phyloP scores from a whole-genome alignment of 2,329 filamentous ascomycete species.

The Stagonosporopsis cucurbitacearum region DNA sequence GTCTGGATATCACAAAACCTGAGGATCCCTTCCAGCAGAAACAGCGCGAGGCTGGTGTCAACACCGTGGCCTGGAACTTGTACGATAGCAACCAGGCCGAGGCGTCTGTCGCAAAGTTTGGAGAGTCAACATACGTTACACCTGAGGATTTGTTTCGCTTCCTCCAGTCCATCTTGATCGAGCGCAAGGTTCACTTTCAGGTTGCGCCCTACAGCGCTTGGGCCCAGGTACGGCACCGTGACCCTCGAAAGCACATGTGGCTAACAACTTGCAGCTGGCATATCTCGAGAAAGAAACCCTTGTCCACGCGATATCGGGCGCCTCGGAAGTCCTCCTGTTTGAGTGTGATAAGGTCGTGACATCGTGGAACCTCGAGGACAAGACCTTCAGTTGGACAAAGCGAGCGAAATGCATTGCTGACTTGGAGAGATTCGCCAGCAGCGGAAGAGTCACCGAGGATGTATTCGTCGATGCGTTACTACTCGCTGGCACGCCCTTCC shows the following conservation, averaged over 20 bases:
- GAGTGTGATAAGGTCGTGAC: conserved; percentile 79
- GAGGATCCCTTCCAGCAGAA: conserved; percentile 63
- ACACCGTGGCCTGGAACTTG: conserved; percentile 81
- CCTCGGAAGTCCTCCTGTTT: conserved; percentile 84
- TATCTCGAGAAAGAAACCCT: conserved; percentile 73
- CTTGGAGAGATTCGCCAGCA: conserved; percentile 54
- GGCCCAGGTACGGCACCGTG: conserved; percentile 69
- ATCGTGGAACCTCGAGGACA: conserved; percentile 70
- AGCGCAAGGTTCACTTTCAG: conserved; percentile 74
- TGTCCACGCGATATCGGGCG: conserved; percentile 78
- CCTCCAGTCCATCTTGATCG: conserved; percentile 75
- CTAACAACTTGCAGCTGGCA: conserved; percentile 65
- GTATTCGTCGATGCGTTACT: conserved; percentile 85
- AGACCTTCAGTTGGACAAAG: conserved; percentile 67
- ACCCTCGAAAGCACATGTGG: conserved; percentile 2
- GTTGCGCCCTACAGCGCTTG: conserved; percentile 88
- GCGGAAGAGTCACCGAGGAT: conserved; percentile 65
- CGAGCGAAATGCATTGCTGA: conserved; percentile 74
- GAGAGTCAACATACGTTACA: conserved; percentile 70
- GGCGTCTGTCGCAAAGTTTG: conserved; percentile 85
- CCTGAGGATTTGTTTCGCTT: conserved; percentile 77
- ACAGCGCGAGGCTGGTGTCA: conserved; percentile 70
- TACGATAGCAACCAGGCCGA: conserved; percentile 83
- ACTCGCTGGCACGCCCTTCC: conserved; percentile 81
- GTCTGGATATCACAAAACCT: conserved; percentile 78